A percentile compares a stretch with the other conserved stretches of the same genome.
phyloP scores from a whole-genome alignment of 345 rosid species.

The Streptanthus diversifolius region DNA sequence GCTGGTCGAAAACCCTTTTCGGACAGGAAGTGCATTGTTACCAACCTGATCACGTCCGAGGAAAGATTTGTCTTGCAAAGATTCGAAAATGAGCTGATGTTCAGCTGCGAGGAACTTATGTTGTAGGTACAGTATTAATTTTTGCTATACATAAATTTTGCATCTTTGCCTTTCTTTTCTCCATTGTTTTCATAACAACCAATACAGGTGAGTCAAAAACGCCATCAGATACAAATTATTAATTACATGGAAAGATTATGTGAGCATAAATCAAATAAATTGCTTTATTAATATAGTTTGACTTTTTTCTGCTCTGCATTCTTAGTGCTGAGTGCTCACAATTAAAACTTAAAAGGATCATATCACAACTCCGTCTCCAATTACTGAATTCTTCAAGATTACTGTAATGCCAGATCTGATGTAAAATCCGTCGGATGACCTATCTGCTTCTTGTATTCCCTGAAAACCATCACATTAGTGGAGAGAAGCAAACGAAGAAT shows the following conservation, averaged over 20 bases:
- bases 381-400: slow-evolving; percentile 56
- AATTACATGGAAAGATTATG: neutral
- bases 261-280: slow-evolving; percentile 6
- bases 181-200: neutral
- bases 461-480: slow-evolving; percentile 30
- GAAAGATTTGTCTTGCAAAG: slow-evolving; percentile 87
- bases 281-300: neutral
- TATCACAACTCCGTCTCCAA: slow-evolving; percentile 66
- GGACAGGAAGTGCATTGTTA: slow-evolving; percentile 60
- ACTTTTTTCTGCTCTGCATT: slow-evolving; percentile 15
- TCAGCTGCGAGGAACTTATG: slow-evolving; percentile 56
- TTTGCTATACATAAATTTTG: slow-evolving; percentile 1
- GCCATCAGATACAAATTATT: neutral
- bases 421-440: slow-evolving; percentile 79
- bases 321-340: slow-evolving; percentile 24
- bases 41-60: slow-evolving; percentile 58
- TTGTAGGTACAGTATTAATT: slow-evolving; percentile 23
- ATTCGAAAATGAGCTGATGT: slow-evolving; percentile 82
- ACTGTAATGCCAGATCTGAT: slow-evolving; percentile 75
- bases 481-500: slow-evolving; percentile 1
- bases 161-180: slow-evolving; percentile 9
- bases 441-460: slow-evolving; percentile 87
- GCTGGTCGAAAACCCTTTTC: slow-evolving; percentile 94
- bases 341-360: slow-evolving; percentile 31
- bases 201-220: neutral